Evolutionary conservation across 106 monocot genomes (phyloP).

Genomic region (Platanthera guangdongensis): DNA sequence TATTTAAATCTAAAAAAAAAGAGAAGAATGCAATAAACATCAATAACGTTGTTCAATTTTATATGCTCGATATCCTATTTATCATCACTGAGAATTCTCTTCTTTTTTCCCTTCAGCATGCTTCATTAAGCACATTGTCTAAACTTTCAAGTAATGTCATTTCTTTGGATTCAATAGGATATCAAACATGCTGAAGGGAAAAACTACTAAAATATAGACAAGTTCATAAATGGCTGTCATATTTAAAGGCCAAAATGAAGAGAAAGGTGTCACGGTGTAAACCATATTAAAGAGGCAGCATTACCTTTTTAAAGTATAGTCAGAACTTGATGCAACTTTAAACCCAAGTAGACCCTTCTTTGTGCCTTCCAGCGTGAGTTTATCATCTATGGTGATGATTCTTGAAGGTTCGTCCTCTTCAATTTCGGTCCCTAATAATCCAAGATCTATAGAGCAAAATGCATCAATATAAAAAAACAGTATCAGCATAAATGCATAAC

Average conservation of each 20-base stretch:
- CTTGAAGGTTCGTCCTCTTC: constrained; percentile 59
- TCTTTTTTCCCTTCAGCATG: not conserved
- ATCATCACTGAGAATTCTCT: not conserved
- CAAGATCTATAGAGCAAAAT: constrained; percentile 43
- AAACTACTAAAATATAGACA: not conserved
- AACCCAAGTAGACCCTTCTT: constrained; percentile 52
- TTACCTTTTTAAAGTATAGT: constrained; percentile 75
- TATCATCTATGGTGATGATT: constrained; percentile 12
- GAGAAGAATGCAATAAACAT: too few relatives aligned
- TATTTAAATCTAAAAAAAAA: not conserved
- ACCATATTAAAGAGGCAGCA: not conserved
- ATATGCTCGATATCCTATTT: not conserved
- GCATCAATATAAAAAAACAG: not conserved
- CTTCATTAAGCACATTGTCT: not conserved
- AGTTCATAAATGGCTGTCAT: not conserved
- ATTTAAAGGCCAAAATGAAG: not conserved
- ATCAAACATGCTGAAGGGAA: not conserved
- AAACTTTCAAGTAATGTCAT: not conserved
- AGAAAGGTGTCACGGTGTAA: not conserved
- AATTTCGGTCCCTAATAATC: constrained; percentile 49
- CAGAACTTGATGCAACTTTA: constrained; percentile 57
- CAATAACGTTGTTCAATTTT: not conserved
- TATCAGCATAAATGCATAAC: not conserved
- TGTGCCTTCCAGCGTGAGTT: constrained; percentile 30
- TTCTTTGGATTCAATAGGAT: not conserved